Evolutionary conservation across 2,329 filamentous ascomycete species (phyloP), one percentile per base, ranked within the genome.

Genomic region (Microsporum canis): DNA sequence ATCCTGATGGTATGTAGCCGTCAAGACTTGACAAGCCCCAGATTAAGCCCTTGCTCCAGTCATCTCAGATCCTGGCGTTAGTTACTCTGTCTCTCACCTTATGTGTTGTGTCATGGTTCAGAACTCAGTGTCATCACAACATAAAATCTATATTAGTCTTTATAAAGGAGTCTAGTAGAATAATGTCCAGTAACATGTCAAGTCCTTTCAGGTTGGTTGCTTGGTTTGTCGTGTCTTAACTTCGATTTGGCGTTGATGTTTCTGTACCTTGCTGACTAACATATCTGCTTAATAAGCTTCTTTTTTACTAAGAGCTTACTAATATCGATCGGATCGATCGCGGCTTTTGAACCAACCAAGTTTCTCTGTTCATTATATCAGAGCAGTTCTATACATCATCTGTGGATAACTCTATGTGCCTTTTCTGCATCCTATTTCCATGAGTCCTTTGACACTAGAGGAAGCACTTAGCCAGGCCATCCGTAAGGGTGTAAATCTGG

Each of bases 401-500:
- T 41, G 45, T 51, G 45, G 45, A 29, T 51, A 55, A 36, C 29
- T 36, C 17, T 23, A 23, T 55, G 51, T 55, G 51, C 31, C 29
- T 34, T 10, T 55, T 34, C 29, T 34, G 14, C 38, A 10, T 27
- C 17, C 31, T 31, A 17, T 59, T 43, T 59, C 49, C 31, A 60
- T 60, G 58, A 6, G 17, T 39, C 34, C 14, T 12, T 23, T 56
- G 58, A 7, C 58, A 17, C 38, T 76, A 66, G 70, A 68, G 61
- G 75, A 80, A 64, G 72, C 78, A 60, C 76, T 86, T 63, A 76
- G 79, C 51, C 76, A 77, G 58, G 77, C 75, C 59, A 73, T 85
- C 51, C 82, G 83, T 31, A 72, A 77, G 59, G 77, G 76, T 62
- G 76, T 79, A 65, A 72, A 75, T 56, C 88, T 95, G 71, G 85